Percentiles rank a stretch among this genome's conserved stretches.
These are phyloP conservation scores for Boletus pseudopeckii DNA, from an alignment of 768 basidiomycete genomes.

Conservation along the genomic window DNA sequence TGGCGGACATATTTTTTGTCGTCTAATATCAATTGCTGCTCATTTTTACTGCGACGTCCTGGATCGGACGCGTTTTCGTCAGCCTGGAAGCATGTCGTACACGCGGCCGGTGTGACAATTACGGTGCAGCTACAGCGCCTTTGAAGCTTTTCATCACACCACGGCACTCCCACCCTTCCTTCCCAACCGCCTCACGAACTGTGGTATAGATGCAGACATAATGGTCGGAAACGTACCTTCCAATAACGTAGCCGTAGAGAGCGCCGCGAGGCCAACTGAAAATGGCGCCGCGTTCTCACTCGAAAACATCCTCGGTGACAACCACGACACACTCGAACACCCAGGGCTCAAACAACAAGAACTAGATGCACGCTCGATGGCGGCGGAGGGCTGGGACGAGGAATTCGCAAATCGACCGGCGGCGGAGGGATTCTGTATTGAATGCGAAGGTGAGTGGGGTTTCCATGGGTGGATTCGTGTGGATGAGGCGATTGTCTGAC, in stretches of 20 bases:
- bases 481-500: not conserved
- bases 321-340: constrained; percentile 62
- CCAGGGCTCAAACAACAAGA: constrained; percentile 36
- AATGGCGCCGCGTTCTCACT: constrained; percentile 47
- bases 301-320: constrained; percentile 63
- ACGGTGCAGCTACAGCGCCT: constrained; percentile 3
- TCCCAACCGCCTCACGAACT: not conserved
- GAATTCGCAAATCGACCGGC: constrained; percentile 46
- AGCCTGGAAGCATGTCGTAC: constrained; percentile 12
- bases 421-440: constrained; percentile 69
- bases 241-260: constrained; percentile 11
- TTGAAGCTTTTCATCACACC: constrained; percentile 9
- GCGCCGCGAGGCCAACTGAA: constrained; percentile 3
- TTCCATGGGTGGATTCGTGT: not conserved
- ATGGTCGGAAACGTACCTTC: constrained; percentile 24
- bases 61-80: not conserved
- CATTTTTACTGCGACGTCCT: not conserved
- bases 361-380: constrained; percentile 31
- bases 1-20: not conserved
- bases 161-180: constrained; percentile 5
- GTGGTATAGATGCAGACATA: constrained; percentile 10
- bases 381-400: constrained; percentile 64
- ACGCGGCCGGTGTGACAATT: constrained; percentile 25
- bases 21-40: not conserved
- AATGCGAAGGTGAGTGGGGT: constrained; percentile 70